These are phyloP conservation scores for Arthroderma uncinatum DNA, from an alignment of 2,329 filamentous ascomycete genomes.

Conservation along the genomic window DNA sequence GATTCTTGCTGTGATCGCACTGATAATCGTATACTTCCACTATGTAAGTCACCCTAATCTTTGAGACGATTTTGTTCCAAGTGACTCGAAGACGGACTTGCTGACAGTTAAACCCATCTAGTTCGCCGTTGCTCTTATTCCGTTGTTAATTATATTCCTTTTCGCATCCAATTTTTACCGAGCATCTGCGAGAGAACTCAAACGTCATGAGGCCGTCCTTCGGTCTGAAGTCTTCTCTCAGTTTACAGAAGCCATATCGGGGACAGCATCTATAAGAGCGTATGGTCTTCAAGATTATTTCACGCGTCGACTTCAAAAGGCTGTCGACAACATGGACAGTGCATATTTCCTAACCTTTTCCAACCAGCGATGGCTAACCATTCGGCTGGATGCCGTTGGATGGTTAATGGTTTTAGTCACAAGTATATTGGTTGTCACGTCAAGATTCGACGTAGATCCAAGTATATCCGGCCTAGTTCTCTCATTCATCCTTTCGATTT, in stretches of 20 bases:
- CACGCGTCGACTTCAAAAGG: constrained; percentile 52
- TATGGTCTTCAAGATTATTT: constrained; percentile 76
- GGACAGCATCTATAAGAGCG: constrained; percentile 70
- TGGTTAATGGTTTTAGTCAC: constrained; percentile 76
- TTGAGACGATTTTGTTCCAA: neutral
- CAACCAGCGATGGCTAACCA: constrained; percentile 85
- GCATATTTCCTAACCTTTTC: constrained; percentile 93
- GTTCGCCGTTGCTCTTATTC: constrained; percentile 59
- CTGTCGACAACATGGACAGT: constrained; percentile 84
- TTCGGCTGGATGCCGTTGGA: constrained; percentile 74
- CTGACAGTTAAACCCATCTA: constrained; percentile 13
- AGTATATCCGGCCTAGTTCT: constrained; percentile 80
- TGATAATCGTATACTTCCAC: constrained; percentile 92
- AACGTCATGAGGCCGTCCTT: constrained; percentile 82
- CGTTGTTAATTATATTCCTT: constrained; percentile 65
- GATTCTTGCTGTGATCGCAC: constrained; percentile 70
- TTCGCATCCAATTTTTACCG: constrained; percentile 81
- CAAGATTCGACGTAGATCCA: constrained; percentile 71
- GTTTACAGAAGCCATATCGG: constrained; percentile 74
- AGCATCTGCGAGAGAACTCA: constrained; percentile 82
- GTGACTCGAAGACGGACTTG: neutral
- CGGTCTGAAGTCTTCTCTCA: constrained; percentile 81
- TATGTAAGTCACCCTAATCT: constrained; percentile 40
- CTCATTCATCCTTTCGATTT: constrained; percentile 84
- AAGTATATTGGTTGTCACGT: constrained; percentile 83